Conservation (phyloP, 108 stramenopile genomes). For the Skeletonema marinoi region DNA sequence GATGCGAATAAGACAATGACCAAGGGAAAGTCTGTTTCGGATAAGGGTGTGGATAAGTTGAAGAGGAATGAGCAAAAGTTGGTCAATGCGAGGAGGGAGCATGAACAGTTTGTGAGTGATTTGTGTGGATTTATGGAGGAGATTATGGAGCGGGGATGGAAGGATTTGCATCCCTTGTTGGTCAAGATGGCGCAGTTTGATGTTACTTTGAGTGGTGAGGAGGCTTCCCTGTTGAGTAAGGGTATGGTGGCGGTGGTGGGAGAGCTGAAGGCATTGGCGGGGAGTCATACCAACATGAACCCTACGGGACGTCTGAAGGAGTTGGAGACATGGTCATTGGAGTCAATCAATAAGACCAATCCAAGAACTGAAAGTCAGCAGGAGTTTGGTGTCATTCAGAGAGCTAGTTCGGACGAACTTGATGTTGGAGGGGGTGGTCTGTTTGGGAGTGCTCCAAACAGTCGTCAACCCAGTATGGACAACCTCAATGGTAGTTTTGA, state of each 20-base stretch:
- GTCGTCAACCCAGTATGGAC: slow-evolving; percentile 1
- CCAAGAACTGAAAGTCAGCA: slow-evolving; percentile 4
- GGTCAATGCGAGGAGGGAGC: slow-evolving; percentile 55
- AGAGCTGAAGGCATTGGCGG: slow-evolving; percentile 59
- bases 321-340: slow-evolving; percentile 54
- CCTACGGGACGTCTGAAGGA: slow-evolving; percentile 73
- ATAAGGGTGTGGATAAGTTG: slow-evolving; percentile 62
- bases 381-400: slow-evolving; percentile 5
- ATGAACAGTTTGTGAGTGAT: slow-evolving; percentile 60
- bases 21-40: slow-evolving; percentile 73
- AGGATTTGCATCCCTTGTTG: slow-evolving; percentile 80
- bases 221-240: slow-evolving; percentile 46
- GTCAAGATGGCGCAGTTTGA: slow-evolving; percentile 83
- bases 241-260: slow-evolving; percentile 52
- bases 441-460: slow-evolving; percentile 20
- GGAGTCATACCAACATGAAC: slow-evolving; percentile 53
- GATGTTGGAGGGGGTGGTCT: slow-evolving; percentile 32
- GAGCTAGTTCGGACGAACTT: slow-evolving; percentile 16
- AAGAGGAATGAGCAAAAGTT: slow-evolving; percentile 81
- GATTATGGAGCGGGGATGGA: slow-evolving; percentile 78
- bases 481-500: slow-evolving; percentile 3
- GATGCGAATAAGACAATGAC: slow-evolving; percentile 62
- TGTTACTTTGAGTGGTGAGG: slow-evolving; percentile 63
- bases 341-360: slow-evolving; percentile 45
- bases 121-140: slow-evolving; percentile 79